phyloP scores from a whole-genome alignment of 345 rosid genomes.

The Heritiera littoralis region DNA sequence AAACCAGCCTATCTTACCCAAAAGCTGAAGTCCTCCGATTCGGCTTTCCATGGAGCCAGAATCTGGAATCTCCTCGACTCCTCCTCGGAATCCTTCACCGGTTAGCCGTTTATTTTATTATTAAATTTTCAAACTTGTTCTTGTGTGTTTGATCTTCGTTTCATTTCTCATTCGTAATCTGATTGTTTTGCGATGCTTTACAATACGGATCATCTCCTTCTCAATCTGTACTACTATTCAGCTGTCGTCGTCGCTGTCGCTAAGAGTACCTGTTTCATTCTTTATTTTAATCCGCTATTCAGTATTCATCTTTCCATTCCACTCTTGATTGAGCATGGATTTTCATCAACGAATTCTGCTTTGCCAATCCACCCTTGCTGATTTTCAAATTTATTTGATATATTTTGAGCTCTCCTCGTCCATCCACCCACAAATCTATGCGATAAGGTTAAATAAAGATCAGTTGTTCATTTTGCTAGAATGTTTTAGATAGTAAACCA shows the following conservation, averaged over 20 bases:
- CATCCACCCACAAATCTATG: background rate
- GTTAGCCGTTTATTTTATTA: conserved; percentile 1
- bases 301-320: background rate
- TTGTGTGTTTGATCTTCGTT: background rate
- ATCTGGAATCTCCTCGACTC: background rate
- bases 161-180: background rate
- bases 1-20: too few species aligned
- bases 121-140: background rate
- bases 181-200: background rate
- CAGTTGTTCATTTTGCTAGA: background rate
- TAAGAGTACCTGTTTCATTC: background rate
- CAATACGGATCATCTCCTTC: background rate
- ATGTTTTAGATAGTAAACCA: background rate
- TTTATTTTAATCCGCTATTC: background rate
- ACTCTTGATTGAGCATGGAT: background rate
- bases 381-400: background rate
- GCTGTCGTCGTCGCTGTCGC: background rate
- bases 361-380: background rate
- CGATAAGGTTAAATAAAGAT: conserved; percentile 1
- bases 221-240: background rate
- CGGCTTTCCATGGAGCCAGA: conserved; percentile 6
- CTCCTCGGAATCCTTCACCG: background rate
- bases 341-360: background rate
- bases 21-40: background rate
- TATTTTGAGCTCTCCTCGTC: background rate